Evolutionary conservation across 2,329 filamentous ascomycete genomes (phyloP).

Genomic region (Pseudogymnoascus sp.): DNA sequence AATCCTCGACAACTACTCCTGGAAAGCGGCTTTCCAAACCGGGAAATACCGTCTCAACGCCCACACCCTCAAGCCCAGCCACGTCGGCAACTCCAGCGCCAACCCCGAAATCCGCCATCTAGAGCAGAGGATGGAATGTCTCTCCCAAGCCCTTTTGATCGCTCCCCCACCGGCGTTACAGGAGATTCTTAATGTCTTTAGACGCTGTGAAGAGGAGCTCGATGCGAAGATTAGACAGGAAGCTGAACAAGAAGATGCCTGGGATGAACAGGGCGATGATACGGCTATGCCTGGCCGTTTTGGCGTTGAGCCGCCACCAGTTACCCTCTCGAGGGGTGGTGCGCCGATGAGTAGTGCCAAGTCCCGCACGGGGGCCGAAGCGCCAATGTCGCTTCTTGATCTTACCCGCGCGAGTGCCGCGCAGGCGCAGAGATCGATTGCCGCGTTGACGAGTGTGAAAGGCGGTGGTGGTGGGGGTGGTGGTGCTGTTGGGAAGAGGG

Average conservation of each 20-base stretch:
- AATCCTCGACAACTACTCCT: conserved; percentile 57
- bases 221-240: conserved; percentile 58
- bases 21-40: conserved; percentile 70
- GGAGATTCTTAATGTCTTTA: conserved; percentile 66
- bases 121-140: conserved; percentile 72
- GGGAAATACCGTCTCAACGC: conserved; percentile 59
- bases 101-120: conserved; percentile 60
- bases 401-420: conserved; percentile 52
- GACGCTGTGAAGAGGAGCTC: conserved; percentile 70
- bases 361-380: conserved; percentile 41
- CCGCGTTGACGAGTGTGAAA: conserved; percentile 32
- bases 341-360: conserved; percentile 22
- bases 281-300: conserved; percentile 50
- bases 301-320: conserved; percentile 27
- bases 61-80: conserved; percentile 46
- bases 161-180: conserved; percentile 62
- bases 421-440: conserved; percentile 49
- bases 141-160: conserved; percentile 65
- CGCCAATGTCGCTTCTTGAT: conserved; percentile 57
- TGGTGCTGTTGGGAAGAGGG: neutral
- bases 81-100: conserved; percentile 50
- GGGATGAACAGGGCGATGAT: conserved; percentile 57
- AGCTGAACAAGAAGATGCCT: conserved; percentile 57
- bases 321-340: conserved; percentile 26
- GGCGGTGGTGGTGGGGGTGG: neutral